These are phyloP conservation scores for Cercospora sesami DNA, from an alignment of 2,329 filamentous ascomycete genomes.

Conservation along the genomic window DNA sequence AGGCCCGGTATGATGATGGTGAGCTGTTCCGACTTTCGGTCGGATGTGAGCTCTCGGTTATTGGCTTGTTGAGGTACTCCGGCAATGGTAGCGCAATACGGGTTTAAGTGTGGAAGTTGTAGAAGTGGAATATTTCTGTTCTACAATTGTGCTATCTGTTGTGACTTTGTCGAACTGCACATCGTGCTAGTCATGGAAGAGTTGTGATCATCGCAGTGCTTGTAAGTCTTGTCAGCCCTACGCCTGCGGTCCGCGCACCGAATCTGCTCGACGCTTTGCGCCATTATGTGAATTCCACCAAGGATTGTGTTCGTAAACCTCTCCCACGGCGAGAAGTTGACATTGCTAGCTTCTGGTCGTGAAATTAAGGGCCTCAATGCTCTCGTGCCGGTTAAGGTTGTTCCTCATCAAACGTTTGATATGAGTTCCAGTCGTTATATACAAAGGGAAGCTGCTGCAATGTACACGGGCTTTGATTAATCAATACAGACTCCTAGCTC, in stretches of 20 bases:
- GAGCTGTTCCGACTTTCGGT: constrained; percentile 3
- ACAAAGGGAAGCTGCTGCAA: not conserved
- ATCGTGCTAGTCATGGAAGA: not conserved
- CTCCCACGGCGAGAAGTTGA: not conserved
- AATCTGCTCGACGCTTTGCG: not conserved
- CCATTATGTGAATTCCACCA: not conserved
- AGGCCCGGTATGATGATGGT: not conserved
- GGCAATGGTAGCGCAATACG: not conserved
- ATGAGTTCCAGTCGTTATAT: not conserved
- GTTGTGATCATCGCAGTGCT: not conserved
- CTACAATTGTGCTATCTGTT: not conserved
- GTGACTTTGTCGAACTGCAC: not conserved
- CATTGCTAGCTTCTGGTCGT: not conserved
- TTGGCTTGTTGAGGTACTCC: not conserved
- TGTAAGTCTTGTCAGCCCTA: not conserved
- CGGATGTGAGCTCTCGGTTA: constrained; percentile 4
- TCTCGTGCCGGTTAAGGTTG: not conserved
- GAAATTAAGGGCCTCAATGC: not conserved
- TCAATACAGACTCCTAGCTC: not conserved
- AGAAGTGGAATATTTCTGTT: not conserved
- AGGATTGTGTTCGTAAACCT: not conserved
- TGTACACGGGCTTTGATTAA: not conserved
- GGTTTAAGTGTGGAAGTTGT: not conserved
- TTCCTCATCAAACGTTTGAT: not conserved
- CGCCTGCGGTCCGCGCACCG: not conserved